Percentiles rank a stretch among this genome's conserved stretches.
These are phyloP conservation scores for Phytophthora brassicae DNA, from an alignment of 352 stramenopile species.

Conservation along the genomic window DNA sequence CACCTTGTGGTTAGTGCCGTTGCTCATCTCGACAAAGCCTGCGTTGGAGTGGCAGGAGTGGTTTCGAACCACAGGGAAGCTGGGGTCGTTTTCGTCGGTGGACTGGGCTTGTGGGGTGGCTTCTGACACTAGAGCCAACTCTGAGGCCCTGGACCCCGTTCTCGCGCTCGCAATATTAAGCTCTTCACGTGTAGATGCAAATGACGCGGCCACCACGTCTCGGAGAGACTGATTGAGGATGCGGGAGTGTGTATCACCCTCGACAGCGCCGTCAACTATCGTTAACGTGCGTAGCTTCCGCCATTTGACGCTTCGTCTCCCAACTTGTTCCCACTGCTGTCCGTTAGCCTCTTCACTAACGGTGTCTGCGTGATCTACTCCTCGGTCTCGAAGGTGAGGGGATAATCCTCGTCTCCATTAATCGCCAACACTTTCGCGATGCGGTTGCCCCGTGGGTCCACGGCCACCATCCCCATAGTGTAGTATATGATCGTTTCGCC, in stretches of 20 bases:
- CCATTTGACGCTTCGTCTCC: neutral
- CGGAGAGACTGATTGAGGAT: slow-evolving; percentile 1
- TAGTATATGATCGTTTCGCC: neutral
- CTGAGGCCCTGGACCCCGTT: neutral
- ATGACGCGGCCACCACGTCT: neutral
- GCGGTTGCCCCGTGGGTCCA: neutral
- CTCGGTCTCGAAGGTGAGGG: neutral
- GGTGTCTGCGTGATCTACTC: neutral
- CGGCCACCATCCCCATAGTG: neutral
- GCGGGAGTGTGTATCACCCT: neutral
- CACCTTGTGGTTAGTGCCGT: too few relatives aligned
- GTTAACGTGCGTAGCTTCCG: neutral
- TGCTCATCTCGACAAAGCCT: too few relatives aligned
- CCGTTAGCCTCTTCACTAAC: neutral
- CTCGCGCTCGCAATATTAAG: neutral
- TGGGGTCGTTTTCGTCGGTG: neutral
- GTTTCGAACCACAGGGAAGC: too few relatives aligned
- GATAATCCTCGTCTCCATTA: neutral
- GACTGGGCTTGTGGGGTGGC: neutral
- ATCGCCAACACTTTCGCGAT: neutral
- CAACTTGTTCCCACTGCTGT: neutral
- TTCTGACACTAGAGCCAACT: neutral
- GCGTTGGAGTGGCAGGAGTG: too few relatives aligned
- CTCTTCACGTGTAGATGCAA: slow-evolving; percentile 1
- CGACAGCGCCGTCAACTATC: neutral